Conservation (phyloP, 2,329 filamentous ascomycete species). For the Ascochyta viciae-villosae region DNA sequence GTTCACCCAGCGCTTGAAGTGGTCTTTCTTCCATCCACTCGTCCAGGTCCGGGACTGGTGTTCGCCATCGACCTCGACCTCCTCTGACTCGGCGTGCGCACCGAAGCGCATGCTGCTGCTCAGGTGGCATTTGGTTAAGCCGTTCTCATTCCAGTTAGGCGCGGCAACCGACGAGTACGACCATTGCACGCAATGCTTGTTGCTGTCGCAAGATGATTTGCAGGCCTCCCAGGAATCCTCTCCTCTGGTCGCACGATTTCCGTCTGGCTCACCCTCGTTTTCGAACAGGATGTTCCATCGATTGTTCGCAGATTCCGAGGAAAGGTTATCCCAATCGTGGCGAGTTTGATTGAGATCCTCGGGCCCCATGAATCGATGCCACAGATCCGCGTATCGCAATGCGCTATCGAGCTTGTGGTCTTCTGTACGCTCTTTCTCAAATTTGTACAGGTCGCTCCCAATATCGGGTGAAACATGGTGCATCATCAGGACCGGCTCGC, state of each 20-base stretch:
- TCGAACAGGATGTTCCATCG: conserved; percentile 45
- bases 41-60: conserved; percentile 27
- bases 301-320: conserved; percentile 36
- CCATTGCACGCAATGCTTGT: conserved; percentile 43
- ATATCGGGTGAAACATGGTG: conserved; percentile 57
- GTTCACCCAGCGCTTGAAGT: conserved; percentile 36
- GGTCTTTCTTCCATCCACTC: conserved; percentile 43
- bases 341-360: conserved; percentile 34
- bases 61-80: conserved; percentile 22
- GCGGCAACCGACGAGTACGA: conserved; percentile 38
- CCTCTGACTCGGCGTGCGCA: conserved; percentile 19
- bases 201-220: conserved; percentile 34
- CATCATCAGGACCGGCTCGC: conserved; percentile 37
- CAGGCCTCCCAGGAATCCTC: conserved; percentile 41
- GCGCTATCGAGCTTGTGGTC: conserved; percentile 26
- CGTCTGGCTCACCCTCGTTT: conserved; percentile 21
- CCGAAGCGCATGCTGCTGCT: conserved; percentile 43
- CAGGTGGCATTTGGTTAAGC: conserved; percentile 42
- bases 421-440: conserved; percentile 49
- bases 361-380: conserved; percentile 36
- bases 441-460: conserved; percentile 53
- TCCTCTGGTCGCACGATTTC: conserved; percentile 24
- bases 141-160: conserved; percentile 43
- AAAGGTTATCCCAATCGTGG: conserved; percentile 45
- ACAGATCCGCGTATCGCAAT: conserved; percentile 38